Percentiles rank a stretch among this genome's conserved stretches.
phyloP scores from a whole-genome alignment of 257 asterid genomes.

The Nicotiana tomentosiformis region DNA sequence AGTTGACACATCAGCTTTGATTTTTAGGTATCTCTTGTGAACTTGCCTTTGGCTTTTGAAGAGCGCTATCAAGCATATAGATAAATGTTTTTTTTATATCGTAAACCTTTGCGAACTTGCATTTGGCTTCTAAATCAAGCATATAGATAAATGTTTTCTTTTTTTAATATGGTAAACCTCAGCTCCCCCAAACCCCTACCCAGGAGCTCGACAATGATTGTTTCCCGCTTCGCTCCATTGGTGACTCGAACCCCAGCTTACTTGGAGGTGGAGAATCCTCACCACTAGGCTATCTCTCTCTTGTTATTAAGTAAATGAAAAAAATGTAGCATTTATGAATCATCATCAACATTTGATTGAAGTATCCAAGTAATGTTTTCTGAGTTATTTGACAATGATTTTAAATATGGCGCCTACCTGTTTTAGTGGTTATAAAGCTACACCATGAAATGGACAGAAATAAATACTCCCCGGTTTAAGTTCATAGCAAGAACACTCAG shows the following conservation, averaged over 20 bases:
- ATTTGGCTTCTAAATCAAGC: neutral
- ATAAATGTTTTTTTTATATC: neutral
- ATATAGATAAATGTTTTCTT: neutral
- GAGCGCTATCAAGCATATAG: neutral
- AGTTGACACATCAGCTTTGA: neutral
- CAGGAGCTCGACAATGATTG: neutral
- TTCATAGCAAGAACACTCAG: neutral
- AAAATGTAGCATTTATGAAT: neutral
- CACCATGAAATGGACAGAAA: neutral
- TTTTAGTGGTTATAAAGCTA: neutral
- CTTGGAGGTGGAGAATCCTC: neutral
- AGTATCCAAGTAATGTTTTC: neutral
- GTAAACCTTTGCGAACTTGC: neutral
- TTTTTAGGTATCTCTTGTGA: neutral
- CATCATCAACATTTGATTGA: neutral
- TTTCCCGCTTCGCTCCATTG: neutral
- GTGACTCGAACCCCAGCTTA: neutral
- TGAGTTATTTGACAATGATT: neutral
- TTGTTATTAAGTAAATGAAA: neutral
- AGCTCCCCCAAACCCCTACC: neutral
- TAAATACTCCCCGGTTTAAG: neutral
- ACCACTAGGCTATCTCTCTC: neutral
- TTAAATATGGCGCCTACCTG: neutral
- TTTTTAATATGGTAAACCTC: neutral
- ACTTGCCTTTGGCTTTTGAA: neutral